Evolutionary conservation across 257 asterid genomes (phyloP).

Genomic region (Lycium barbarum): DNA sequence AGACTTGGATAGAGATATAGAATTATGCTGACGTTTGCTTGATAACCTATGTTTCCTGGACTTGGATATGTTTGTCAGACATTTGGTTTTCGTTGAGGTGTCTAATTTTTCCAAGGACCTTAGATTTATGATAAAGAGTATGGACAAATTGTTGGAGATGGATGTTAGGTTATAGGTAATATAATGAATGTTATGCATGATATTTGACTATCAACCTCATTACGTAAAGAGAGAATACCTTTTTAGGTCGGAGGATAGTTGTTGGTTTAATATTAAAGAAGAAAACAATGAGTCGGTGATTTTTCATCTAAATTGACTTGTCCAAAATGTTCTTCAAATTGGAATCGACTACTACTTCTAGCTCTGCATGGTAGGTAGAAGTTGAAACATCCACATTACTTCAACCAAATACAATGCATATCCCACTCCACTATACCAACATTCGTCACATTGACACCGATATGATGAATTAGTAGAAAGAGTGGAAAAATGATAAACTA

Average conservation of each 20-base stretch:
- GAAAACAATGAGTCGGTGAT: not conserved
- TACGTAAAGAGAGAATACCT: not conserved
- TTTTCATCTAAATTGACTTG: not conserved
- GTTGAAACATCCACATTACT: conserved; percentile 24
- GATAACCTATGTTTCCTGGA: not conserved
- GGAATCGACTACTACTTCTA: not conserved
- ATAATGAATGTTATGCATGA: not conserved
- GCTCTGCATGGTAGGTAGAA: not conserved
- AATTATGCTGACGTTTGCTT: not conserved
- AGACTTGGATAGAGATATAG: not conserved
- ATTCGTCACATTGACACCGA: not conserved
- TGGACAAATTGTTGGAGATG: not conserved
- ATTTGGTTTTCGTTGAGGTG: not conserved
- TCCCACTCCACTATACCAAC: not conserved
- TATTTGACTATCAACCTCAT: not conserved
- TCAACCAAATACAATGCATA: not conserved
- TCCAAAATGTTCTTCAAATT: not conserved
- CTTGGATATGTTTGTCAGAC: not conserved
- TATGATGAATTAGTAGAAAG: not conserved
- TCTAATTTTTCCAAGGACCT: not conserved
- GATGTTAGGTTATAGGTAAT: not conserved
- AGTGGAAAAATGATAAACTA: not conserved
- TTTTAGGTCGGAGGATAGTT: not conserved
- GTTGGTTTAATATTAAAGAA: not conserved
- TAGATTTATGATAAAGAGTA: not conserved